A percentile compares a stretch with the other conserved stretches of the same genome.
phyloP scores from a whole-genome alignment of 371 early-diverging fungal species.

The Chytridiales sp. region DNA sequence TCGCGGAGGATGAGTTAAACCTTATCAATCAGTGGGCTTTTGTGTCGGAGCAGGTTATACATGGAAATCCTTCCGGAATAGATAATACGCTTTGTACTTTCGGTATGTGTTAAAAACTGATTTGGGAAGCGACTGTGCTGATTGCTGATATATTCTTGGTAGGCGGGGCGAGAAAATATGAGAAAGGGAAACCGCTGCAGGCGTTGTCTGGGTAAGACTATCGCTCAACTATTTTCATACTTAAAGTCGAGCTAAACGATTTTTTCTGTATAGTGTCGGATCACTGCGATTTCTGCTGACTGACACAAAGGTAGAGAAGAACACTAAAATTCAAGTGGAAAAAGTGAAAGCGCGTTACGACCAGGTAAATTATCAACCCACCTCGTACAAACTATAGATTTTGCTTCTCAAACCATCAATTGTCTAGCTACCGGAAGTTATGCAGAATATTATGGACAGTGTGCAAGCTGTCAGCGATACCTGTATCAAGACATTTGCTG shows the following conservation, averaged over 20 bases:
- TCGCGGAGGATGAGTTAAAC: conserved; percentile 31
- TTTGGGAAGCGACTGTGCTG: neutral
- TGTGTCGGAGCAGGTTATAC: conserved; percentile 88
- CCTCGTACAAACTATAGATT: no score
- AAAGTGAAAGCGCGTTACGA: conserved; percentile 65
- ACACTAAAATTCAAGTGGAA: conserved; percentile 84
- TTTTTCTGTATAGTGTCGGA: conserved; percentile 50
- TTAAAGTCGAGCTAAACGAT: neutral
- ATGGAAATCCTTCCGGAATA: conserved; percentile 94
- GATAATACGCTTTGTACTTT: conserved; percentile 88
- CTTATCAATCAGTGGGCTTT: conserved; percentile 85
- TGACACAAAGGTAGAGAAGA: conserved; percentile 84
- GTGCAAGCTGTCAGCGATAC: conserved; percentile 66
- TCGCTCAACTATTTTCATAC: neutral
- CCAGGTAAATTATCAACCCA: conserved; percentile 41
- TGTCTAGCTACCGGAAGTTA: conserved; percentile 62
- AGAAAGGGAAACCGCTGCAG: conserved; percentile 22
- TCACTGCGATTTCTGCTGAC: conserved; percentile 74
- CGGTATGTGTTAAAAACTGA: conserved; percentile 50
- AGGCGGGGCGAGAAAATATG: conserved; percentile 33
- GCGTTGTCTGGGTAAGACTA: conserved; percentile 26
- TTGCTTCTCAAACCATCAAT: neutral
- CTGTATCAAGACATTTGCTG: conserved; percentile 53
- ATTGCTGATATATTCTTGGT: neutral
- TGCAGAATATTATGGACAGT: conserved; percentile 73